A percentile compares a stretch with the other conserved stretches of the same genome.
Evolutionary conservation across 768 basidiomycete genomes (phyloP).

Genomic region (Kwoniella pini): DNA sequence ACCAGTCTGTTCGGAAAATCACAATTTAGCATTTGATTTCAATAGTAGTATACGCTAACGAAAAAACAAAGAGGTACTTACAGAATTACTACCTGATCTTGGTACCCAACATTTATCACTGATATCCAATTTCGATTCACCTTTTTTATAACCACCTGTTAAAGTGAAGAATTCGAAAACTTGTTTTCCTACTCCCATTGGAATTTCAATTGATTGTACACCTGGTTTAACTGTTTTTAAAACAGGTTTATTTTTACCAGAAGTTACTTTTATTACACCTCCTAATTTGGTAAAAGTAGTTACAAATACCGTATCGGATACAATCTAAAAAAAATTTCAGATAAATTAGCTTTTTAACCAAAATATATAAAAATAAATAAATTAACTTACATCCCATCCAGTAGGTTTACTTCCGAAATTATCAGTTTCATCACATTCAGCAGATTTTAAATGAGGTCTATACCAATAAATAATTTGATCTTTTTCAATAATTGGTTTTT

Average conservation of each 20-base stretch:
- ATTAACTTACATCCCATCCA: constrained; percentile 45
- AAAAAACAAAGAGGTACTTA: too few relatives aligned
- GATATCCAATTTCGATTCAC: constrained; percentile 23
- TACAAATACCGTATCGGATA: constrained; percentile 51
- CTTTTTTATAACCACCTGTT: constrained; percentile 19
- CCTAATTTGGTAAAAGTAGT: constrained; percentile 43
- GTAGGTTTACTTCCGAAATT: constrained; percentile 47
- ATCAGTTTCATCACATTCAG: constrained; percentile 50
- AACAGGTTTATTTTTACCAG: constrained; percentile 40
- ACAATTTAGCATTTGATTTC: neutral
- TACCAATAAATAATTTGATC: constrained; percentile 53
- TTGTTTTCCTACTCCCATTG: constrained; percentile 50
- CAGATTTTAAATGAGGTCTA: constrained; percentile 48
- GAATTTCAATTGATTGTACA: constrained; percentile 41
- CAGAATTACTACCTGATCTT: neutral
- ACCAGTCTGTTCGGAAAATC: constrained; percentile 31
- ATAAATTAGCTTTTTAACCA: neutral
- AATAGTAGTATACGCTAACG: too few relatives aligned
- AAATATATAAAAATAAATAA: neutral
- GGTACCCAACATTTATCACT: constrained; percentile 45
- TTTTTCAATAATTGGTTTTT: constrained; percentile 35
- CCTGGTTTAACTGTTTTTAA: constrained; percentile 38
- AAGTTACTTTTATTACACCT: constrained; percentile 47
- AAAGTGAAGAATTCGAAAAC: constrained; percentile 37
- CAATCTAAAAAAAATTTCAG: constrained; percentile 13